Conservation (phyloP, 495 filamentous ascomycete species). For the Penicillium parvum region DNA sequence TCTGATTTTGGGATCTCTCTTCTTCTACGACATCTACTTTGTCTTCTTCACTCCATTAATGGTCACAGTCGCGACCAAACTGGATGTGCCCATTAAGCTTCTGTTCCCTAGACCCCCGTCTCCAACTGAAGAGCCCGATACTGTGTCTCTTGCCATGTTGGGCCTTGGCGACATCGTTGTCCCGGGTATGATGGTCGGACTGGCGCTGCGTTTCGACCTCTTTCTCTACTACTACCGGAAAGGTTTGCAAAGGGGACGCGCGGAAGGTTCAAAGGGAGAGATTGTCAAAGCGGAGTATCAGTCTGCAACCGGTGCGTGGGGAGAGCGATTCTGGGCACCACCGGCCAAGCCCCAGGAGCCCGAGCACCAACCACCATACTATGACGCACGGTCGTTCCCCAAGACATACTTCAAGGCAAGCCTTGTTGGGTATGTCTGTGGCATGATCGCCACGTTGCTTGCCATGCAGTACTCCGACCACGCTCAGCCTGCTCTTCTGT, state of each 20-base stretch:
- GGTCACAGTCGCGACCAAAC: conserved; percentile 85
- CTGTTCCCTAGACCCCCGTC: conserved; percentile 67
- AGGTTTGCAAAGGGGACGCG: conserved; percentile 34
- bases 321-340: conserved; percentile 77
- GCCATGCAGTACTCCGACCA: conserved; percentile 76
- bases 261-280: conserved; percentile 33
- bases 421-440: conserved; percentile 70
- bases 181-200: conserved; percentile 86
- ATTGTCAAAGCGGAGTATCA: conserved; percentile 54
- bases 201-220: conserved; percentile 86
- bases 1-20: conserved; percentile 70
- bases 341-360: conserved; percentile 22
- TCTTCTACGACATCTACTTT: conserved; percentile 94
- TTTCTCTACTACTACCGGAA: conserved; percentile 72
- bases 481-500: conserved; percentile 87
- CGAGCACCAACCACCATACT: conserved; percentile 36
- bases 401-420: conserved; percentile 87
- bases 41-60: conserved; percentile 97
- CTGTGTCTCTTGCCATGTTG: conserved; percentile 67
- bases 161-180: conserved; percentile 91
- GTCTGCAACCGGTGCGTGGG: conserved; percentile 66
- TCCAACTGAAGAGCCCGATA: conserved; percentile 33
- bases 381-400: conserved; percentile 55
- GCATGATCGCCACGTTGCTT: conserved; percentile 71
- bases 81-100: conserved; percentile 93